Evolutionary conservation across 2,329 filamentous ascomycete genomes (phyloP).

Genomic region (Dactylonectria macrodidyma): DNA sequence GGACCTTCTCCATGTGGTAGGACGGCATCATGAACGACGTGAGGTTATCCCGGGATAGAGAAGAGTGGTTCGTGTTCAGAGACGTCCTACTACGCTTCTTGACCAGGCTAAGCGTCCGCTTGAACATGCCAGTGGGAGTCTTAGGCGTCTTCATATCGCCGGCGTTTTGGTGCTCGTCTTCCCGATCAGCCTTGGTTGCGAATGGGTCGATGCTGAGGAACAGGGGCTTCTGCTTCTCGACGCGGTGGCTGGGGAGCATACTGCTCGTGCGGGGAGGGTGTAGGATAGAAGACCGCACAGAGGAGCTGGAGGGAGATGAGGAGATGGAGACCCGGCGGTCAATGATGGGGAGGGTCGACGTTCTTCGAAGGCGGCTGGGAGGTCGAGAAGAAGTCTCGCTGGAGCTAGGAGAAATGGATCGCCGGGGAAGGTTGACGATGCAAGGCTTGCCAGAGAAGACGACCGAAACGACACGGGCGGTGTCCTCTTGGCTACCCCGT

Average conservation of each 20-base stretch:
- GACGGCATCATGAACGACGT: constrained; percentile 42
- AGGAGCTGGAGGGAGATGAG: constrained; percentile 50
- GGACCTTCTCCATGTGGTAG: constrained; percentile 53
- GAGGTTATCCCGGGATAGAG: constrained; percentile 54
- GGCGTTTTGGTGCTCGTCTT: constrained; percentile 46
- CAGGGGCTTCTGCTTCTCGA: constrained; percentile 57
- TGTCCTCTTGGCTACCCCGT: constrained; percentile 66
- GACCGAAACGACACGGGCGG: constrained; percentile 72
- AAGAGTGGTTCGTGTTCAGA: constrained; percentile 56
- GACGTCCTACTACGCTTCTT: constrained; percentile 69
- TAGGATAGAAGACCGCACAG: constrained; percentile 42
- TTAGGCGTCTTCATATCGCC: constrained; percentile 47
- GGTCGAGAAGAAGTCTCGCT: constrained; percentile 43
- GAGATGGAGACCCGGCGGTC: constrained; percentile 53
- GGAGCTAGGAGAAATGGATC: constrained; percentile 61
- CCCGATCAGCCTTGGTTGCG: constrained; percentile 52
- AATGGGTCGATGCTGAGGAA: constrained; percentile 71
- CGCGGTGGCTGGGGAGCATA: constrained; percentile 54
- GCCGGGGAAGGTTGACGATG: constrained; percentile 66
- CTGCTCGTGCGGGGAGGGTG: constrained; percentile 62
- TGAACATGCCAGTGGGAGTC: constrained; percentile 63
- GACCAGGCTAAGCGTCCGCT: constrained; percentile 68
- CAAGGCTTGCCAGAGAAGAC: constrained; percentile 73
- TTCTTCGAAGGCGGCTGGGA: constrained; percentile 48
- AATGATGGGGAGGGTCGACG: constrained; percentile 51